Percentiles rank a stretch among this genome's conserved stretches.
Conservation (phyloP, 345 rosid genomes). For the Pseudoturritis turrita region DNA sequence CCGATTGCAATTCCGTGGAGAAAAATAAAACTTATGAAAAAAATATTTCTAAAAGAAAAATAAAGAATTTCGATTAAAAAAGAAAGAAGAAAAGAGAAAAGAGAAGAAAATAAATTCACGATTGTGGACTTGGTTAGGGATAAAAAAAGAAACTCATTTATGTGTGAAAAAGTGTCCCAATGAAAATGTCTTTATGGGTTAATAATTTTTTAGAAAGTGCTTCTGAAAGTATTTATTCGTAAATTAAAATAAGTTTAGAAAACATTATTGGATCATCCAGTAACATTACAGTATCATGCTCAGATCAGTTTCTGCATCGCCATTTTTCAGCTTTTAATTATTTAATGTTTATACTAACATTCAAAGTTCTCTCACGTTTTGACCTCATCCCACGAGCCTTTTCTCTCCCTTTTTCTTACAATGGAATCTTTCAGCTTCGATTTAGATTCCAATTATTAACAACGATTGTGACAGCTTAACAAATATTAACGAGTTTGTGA, state of each 20-base stretch:
- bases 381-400: background rate
- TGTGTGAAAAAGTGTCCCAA: too few species aligned
- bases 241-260: background rate
- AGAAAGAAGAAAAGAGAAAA: too few species aligned
- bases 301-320: background rate
- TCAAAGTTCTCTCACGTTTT: background rate
- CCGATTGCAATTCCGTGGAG: too few species aligned
- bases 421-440: background rate
- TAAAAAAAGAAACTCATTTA: too few species aligned
- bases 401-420: background rate
- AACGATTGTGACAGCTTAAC: slow-evolving; percentile 1
- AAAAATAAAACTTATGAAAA: too few species aligned
- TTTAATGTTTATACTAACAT: background rate
- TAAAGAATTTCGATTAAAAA: too few species aligned
- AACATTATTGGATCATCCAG: background rate
- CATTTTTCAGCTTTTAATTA: background rate
- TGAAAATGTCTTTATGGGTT: too few species aligned
- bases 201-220: too few species aligned
- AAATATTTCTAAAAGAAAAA: too few species aligned
- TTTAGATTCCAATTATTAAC: background rate
- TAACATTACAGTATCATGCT: slow-evolving; percentile 8
- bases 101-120: too few species aligned
- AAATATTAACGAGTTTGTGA: background rate
- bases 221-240: too few species aligned
- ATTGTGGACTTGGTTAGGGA: too few species aligned